Base-by-base conservation (phyloP, 148 eudicot species). In the Talinum fruticosum region DNA sequence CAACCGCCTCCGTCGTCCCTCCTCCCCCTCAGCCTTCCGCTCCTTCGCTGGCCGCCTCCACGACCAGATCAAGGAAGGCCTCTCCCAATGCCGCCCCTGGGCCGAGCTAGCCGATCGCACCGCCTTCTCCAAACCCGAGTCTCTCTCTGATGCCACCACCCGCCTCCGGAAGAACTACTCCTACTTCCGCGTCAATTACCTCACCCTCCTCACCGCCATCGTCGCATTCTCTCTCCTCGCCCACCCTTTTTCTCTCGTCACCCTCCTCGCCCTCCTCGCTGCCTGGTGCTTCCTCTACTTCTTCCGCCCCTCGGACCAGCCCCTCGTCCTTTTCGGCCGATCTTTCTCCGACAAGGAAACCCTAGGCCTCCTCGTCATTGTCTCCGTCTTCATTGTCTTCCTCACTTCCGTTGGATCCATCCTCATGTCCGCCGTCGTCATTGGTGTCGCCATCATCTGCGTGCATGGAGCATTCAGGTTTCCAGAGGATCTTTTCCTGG, bases 261-360 rank as follows among this genome's bases (percentile, higher is more conserved):
- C 87, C 82, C 90, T 92, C 65, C 69, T 82, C 21, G 83, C 75
- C 53, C 91, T 94, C 77, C 86, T 92, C 69, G 86, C 91, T 62
- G 84, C 97, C 36, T 94, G 98, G 98, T 79, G 88, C 53, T 94
- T 92, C 85, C 87, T 89, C 54, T 94, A 94, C 91, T 87, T 94
- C 84, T 90, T 94, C 90, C 88, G 93, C 37, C 89, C 91, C 77
- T 82, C 92, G 8, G 97, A 94, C 79, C 94, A 86, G 2, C 98
- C 98, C 0, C 81, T 92, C 6, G 72, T 84, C 45, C 12, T 90
- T 75, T 79, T 90, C 57, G 90, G 90, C 72, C 87, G 98, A 8
- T 73, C 88, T 0, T 94, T 86, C 76, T 85, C 98, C 16, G 94
- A 94, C 19, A 69, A 85, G 5, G 98, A 94, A 69, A 94, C 92